Percentiles rank a stretch among this genome's conserved stretches.
Conservation (phyloP, 2,329 filamentous ascomycete species). For the Neonectria punicea region DNA sequence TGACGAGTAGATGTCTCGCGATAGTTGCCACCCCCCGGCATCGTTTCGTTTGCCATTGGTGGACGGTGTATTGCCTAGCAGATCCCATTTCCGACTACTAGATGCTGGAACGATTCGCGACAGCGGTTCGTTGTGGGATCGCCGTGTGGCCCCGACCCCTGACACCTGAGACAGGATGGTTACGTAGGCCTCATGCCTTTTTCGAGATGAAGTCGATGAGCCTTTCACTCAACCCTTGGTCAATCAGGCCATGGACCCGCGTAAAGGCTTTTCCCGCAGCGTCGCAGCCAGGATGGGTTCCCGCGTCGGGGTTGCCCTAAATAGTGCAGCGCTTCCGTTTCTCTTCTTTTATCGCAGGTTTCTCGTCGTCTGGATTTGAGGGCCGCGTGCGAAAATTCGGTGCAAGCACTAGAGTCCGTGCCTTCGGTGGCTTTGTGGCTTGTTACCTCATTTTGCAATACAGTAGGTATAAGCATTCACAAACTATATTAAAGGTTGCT, state of each 20-base stretch:
- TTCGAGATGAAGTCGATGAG: not conserved
- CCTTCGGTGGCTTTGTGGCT: no score
- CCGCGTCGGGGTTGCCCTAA: not conserved
- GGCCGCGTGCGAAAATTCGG: not conserved
- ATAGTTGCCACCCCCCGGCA: not conserved
- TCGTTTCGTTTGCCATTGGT: constrained; percentile 12
- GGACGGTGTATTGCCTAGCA: constrained; percentile 20
- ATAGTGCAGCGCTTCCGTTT: not conserved
- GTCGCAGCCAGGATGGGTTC: constrained; percentile 2
- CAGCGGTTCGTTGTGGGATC: constrained; percentile 8
- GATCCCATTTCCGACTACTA: not conserved
- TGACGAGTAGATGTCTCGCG: constrained; percentile 8
- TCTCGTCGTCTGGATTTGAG: not conserved
- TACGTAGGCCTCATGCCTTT: constrained; percentile 15
- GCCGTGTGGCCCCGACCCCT: not conserved
- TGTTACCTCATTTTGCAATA: not conserved
- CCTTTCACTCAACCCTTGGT: not conserved
- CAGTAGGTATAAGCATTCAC: no score
- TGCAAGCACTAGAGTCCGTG: no score
- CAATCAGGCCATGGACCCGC: constrained; percentile 12
- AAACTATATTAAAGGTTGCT: not conserved
- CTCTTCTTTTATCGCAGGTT: not conserved
- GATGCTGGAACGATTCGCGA: constrained; percentile 17
- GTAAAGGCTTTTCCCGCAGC: constrained; percentile 15
- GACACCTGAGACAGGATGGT: constrained; percentile 23